A percentile compares a stretch with the other conserved stretches of the same genome.
Conservation (phyloP, 2,329 filamentous ascomycete species). For the Fusarium stilboides region DNA sequence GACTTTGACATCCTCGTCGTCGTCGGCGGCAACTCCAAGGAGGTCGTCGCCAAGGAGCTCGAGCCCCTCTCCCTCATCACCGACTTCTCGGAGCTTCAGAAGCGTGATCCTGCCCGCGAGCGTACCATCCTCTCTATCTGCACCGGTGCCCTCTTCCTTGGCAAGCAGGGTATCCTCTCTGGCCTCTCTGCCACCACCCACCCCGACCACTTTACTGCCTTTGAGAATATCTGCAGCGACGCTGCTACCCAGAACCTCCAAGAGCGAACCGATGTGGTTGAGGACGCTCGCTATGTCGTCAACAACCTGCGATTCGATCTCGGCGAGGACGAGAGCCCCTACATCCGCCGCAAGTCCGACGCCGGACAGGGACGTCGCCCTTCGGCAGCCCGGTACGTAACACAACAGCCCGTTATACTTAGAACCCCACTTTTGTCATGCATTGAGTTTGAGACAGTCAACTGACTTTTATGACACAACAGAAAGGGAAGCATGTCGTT, state of each 20-base stretch:
- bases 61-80: slow-evolving; percentile 81
- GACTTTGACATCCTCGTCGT: slow-evolving; percentile 87
- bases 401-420: slow-evolving; percentile 28
- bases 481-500: slow-evolving; percentile 89
- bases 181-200: slow-evolving; percentile 88
- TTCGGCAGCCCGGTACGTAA: slow-evolving; percentile 71
- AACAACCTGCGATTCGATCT: slow-evolving; percentile 93
- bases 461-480: slow-evolving; percentile 45
- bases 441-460: slow-evolving; percentile 43
- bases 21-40: slow-evolving; percentile 77
- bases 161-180: slow-evolving; percentile 81
- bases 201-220: slow-evolving; percentile 82
- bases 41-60: slow-evolving; percentile 75
- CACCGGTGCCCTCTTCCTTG: slow-evolving; percentile 84
- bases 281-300: slow-evolving; percentile 86
- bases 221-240: slow-evolving; percentile 86
- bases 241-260: slow-evolving; percentile 77
- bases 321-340: slow-evolving; percentile 85
- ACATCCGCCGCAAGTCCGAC: slow-evolving; percentile 83
- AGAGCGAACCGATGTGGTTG: slow-evolving; percentile 86
- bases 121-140: slow-evolving; percentile 86
- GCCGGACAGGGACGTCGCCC: slow-evolving; percentile 67
- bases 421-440: slow-evolving; percentile 42
- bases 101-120: slow-evolving; percentile 83
- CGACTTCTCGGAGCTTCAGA: slow-evolving; percentile 84